Evolutionary conservation across 345 rosid species (phyloP).

Genomic region (Streptanthus diversifolius): DNA sequence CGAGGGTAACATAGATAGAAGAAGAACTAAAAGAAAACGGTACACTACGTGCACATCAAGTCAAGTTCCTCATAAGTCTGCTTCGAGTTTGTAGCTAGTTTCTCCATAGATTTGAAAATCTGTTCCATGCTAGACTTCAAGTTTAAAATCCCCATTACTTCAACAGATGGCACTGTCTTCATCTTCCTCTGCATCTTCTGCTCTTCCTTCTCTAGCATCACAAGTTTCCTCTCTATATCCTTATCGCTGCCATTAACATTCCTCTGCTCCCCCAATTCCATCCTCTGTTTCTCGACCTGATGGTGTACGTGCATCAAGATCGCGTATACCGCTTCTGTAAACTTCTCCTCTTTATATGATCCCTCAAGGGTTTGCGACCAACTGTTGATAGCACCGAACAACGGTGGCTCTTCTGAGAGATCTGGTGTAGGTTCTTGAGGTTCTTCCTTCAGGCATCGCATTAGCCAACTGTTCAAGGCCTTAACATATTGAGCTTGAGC

Average conservation of each 20-base stretch:
- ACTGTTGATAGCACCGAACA: slow-evolving; percentile 41
- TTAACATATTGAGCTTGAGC: slow-evolving; percentile 53
- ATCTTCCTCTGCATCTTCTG: slow-evolving; percentile 26
- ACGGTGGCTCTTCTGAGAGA: slow-evolving; percentile 45
- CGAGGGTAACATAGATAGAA: not conserved
- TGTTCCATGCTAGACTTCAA: slow-evolving; percentile 25
- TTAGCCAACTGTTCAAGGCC: slow-evolving; percentile 66
- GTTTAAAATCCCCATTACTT: not conserved
- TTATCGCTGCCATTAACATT: slow-evolving; percentile 2
- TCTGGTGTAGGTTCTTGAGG: slow-evolving; percentile 48
- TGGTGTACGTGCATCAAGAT: slow-evolving; percentile 28
- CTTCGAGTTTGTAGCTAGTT: slow-evolving; percentile 24
- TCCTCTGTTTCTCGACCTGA: slow-evolving; percentile 32
- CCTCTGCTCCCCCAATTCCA: slow-evolving; percentile 26
- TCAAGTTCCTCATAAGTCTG: slow-evolving; percentile 17
- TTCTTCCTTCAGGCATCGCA: slow-evolving; percentile 46
- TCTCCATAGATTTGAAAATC: slow-evolving; percentile 29
- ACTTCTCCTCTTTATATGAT: slow-evolving; percentile 39
- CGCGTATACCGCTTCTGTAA: slow-evolving; percentile 34
- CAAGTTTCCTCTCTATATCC: slow-evolving; percentile 29
- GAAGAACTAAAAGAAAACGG: not conserved
- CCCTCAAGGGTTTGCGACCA: slow-evolving; percentile 52
- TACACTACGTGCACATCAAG: slow-evolving; percentile 20
- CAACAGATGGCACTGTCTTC: slow-evolving; percentile 13
- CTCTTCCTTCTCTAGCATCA: slow-evolving; percentile 29